Evolutionary conservation across 164 flowering plant genomes (phyloP).

Genomic region (Stephania yunnanensis): DNA sequence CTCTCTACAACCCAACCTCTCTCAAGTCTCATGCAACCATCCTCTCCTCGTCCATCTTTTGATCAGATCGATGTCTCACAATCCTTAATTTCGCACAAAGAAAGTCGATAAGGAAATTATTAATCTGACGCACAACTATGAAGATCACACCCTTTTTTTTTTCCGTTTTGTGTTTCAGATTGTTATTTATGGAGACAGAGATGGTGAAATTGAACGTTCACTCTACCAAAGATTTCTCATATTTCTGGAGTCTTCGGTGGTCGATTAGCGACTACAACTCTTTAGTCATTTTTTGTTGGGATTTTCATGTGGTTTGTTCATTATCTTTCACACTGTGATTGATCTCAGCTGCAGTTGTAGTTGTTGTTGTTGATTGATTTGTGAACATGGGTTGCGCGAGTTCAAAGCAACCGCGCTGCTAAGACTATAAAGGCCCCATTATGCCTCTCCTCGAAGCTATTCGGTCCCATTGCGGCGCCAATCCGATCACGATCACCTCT

Average conservation of each 20-base stretch:
- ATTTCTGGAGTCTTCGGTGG: not conserved
- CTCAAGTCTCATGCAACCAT: too few species aligned
- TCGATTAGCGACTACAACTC: not conserved
- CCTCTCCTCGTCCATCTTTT: too few species aligned
- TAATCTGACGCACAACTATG: not conserved
- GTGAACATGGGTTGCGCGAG: slow-evolving; percentile 58
- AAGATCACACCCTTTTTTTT: not conserved
- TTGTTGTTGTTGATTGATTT: not conserved
- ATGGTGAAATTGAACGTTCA: not conserved
- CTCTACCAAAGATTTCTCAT: not conserved
- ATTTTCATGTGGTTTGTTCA: too few species aligned
- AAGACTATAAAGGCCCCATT: slow-evolving; percentile 30
- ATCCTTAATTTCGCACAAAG: too few species aligned
- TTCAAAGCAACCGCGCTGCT: slow-evolving; percentile 43
- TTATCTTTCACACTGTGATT: too few species aligned
- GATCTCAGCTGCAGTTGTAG: too few species aligned
- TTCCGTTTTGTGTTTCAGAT: not conserved
- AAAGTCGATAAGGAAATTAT: too few species aligned
- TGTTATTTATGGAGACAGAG: not conserved
- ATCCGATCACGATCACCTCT: slow-evolving; percentile 18
- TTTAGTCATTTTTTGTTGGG: too few species aligned
- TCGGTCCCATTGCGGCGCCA: slow-evolving; percentile 45
- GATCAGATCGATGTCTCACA: too few species aligned
- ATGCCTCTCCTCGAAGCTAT: slow-evolving; percentile 47
- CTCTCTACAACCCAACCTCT: too few species aligned